Evolutionary conservation across 2,329 filamentous ascomycete genomes (phyloP).

Genomic region (Cercospora sp.): DNA sequence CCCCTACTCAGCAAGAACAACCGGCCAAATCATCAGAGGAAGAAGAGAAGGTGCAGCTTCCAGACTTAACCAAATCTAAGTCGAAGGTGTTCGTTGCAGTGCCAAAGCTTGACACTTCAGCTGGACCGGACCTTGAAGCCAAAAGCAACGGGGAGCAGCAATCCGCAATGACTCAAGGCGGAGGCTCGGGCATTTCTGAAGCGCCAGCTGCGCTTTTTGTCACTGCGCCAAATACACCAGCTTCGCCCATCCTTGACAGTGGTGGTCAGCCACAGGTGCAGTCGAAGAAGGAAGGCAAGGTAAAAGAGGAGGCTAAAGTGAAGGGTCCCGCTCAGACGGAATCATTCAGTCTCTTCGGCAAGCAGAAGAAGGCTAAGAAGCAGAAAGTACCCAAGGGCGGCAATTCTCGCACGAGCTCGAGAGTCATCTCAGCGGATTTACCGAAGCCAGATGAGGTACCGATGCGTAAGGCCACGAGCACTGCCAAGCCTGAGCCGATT

Average conservation of each 20-base stretch:
- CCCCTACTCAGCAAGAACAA: not conserved
- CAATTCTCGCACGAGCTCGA: slow-evolving; percentile 1
- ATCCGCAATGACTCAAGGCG: slow-evolving; percentile 13
- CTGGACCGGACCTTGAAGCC: not conserved
- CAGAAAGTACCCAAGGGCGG: slow-evolving; percentile 8
- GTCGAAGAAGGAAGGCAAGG: slow-evolving; percentile 5
- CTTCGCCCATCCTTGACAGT: slow-evolving; percentile 7
- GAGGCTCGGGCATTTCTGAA: slow-evolving; percentile 22
- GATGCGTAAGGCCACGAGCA: slow-evolving; percentile 43
- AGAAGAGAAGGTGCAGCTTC: slow-evolving; percentile 19
- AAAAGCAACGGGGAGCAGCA: not conserved
- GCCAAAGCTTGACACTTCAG: slow-evolving; percentile 10
- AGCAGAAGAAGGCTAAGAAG: slow-evolving; percentile 24
- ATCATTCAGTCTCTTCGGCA: slow-evolving; percentile 36
- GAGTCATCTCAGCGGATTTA: not conserved
- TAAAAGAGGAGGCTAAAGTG: slow-evolving; percentile 28
- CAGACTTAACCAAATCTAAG: slow-evolving; percentile 15
- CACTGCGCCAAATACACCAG: slow-evolving; percentile 32
- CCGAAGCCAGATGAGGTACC: slow-evolving; percentile 9
- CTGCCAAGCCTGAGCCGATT: not conserved
- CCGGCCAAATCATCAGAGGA: slow-evolving; percentile 6
- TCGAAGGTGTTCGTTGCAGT: slow-evolving; percentile 15
- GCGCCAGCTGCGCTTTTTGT: slow-evolving; percentile 23
- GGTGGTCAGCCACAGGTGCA: not conserved
- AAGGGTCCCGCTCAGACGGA: slow-evolving; percentile 41